Conservation (phyloP, 1,139 yeast genomes). For the Yamadazyma blattariae region DNA sequence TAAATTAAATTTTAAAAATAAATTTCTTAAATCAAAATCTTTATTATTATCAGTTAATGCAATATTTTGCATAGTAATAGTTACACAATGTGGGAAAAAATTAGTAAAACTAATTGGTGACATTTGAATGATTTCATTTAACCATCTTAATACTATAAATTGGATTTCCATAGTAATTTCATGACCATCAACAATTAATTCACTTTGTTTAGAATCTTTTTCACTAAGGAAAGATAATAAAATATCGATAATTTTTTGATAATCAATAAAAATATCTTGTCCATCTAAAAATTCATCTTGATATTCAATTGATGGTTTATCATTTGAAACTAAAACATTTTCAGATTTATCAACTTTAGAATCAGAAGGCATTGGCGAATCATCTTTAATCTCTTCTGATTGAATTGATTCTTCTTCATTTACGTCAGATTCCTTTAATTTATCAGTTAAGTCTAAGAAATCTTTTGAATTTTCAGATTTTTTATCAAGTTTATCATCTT, state of each 20-base stretch:
- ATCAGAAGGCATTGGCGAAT: constrained; percentile 3
- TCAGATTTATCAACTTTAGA: not conserved
- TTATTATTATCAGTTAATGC: constrained; percentile 37
- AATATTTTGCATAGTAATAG: constrained; percentile 36
- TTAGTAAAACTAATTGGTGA: constrained; percentile 76
- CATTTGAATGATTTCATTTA: constrained; percentile 68
- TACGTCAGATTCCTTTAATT: constrained; percentile 15
- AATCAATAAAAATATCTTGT: constrained; percentile 82
- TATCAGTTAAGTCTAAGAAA: constrained; percentile 9
- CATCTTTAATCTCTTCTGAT: constrained; percentile 11
- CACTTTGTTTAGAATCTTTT: constrained; percentile 22
- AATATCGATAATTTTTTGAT: constrained; percentile 75
- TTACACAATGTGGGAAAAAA: constrained; percentile 46
- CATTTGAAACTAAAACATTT: not conserved
- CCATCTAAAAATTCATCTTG: constrained; percentile 65
- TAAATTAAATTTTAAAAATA: constrained; percentile 34
- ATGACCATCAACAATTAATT: constrained; percentile 34
- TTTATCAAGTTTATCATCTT: not conserved
- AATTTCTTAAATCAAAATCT: constrained; percentile 38
- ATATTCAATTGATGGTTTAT: constrained; percentile 9
- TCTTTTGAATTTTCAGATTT: not conserved
- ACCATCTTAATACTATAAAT: constrained; percentile 79
- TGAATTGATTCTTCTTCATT: constrained; percentile 13
- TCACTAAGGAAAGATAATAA: constrained; percentile 70
- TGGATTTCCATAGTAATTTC: constrained; percentile 72